Evolutionary conservation across 2,329 filamentous ascomycete species (phyloP), one percentile per base, ranked within the genome.

Genomic region (Alternaria metachromatica): DNA sequence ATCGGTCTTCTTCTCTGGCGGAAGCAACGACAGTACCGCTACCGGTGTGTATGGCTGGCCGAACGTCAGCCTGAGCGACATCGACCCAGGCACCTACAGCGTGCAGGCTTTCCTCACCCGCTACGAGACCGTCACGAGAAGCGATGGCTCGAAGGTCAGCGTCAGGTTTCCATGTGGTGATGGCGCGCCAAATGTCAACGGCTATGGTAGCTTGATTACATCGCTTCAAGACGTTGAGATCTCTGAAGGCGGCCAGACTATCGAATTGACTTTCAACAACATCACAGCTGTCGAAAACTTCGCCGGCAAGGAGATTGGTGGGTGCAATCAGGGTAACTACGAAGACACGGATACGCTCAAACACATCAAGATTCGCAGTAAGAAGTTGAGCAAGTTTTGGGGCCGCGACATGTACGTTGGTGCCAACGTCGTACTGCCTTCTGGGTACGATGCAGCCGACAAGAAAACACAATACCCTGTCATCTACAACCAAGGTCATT

Each of bases 311-410:
- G 80, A 81, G 58, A 79, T 80, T 28, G 78, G 80, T 2, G 77
- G 77, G 4, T 80, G 80, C 62, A 64, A 71, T 20, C 80, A 81
- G 57, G 79, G 78, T n/a, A 81, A 81, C 58, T 80, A 80, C 55
- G 63, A 69, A 28, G 78, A 81, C 26, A 78, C 73, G 0, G 69
- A 75, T 7, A 62, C 62, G 5, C 56, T 80, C 3, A 80, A 80
- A 59, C 65, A 79, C 53, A 54, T 80, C 67, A 81, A 81, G 65
- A 80, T 81, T 15, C 78, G 77, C 21, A 80, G 79, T 59, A 62
- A 75, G n/a, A 72, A 70, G 33, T 64, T 81, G 26, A 79, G 76
- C 70, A 63, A 72, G 2, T 81, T 78, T 49, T 80, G 77, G 78
- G 71, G 72, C 54, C 74, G 77, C 55, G 73, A 80, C 43, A 71